Percentiles rank a stretch among this genome's conserved stretches.
Conservation (phyloP, 1,284 basidiomycete species). For the Puccinia brachypodii region DNA sequence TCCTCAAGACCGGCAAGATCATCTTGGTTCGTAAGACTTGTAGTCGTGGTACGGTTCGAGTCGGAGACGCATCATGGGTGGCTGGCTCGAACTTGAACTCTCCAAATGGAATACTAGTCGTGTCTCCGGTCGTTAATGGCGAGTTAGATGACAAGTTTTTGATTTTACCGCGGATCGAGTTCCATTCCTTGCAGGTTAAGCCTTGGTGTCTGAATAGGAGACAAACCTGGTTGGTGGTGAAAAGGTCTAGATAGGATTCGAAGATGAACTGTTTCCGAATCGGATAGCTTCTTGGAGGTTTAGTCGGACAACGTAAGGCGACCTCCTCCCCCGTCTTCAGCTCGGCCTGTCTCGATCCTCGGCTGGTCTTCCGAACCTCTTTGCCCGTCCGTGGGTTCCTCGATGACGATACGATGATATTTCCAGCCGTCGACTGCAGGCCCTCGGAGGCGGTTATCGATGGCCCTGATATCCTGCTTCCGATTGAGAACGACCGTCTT, state of each 20-base stretch:
- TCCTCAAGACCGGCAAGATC: conserved; percentile 34
- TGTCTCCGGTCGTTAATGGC: neutral
- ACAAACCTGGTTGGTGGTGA: conserved; percentile 22
- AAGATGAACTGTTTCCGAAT: conserved; percentile 45
- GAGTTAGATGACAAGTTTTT: conserved; percentile 25
- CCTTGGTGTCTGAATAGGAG: conserved; percentile 37
- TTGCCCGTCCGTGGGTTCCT: neutral
- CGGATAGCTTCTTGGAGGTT: conserved; percentile 12
- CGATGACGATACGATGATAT: neutral
- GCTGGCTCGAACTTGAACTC: conserved; percentile 7
- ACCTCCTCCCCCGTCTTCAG: neutral
- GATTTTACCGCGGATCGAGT: conserved; percentile 39
- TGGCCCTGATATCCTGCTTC: neutral
- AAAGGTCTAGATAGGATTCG: conserved; percentile 30
- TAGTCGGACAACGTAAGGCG: neutral
- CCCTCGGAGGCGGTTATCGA: neutral
- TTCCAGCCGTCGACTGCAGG: neutral
- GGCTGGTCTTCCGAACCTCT: neutral
- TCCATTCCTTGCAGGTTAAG: conserved; percentile 36
- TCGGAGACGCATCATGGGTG: neutral
- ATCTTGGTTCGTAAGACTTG: conserved; percentile 40
- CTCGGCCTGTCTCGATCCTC: neutral
- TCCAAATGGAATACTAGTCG: neutral
- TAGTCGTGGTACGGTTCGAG: neutral
- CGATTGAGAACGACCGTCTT: neutral